Conservation (phyloP, 352 stramenopile genomes). For the Phytopythium aichiense region DNA sequence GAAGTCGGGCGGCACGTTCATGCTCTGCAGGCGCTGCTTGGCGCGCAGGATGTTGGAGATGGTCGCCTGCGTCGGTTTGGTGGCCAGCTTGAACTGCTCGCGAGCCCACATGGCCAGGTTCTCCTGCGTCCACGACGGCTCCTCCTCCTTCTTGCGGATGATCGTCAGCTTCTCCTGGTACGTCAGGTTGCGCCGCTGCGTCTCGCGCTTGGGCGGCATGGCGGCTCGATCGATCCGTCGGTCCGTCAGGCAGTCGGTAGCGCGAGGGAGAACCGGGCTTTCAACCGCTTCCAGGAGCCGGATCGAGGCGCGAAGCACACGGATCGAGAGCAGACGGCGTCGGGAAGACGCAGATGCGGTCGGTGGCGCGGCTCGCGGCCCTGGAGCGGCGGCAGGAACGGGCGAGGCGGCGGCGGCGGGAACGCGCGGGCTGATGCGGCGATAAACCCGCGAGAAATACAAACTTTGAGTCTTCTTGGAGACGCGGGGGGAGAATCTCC, state of each 20-base stretch:
- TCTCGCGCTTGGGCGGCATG: constrained; percentile 10
- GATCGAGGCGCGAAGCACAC: background rate
- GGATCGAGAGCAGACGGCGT: background rate
- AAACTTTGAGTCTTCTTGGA: background rate
- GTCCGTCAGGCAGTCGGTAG: background rate
- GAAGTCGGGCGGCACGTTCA: constrained; percentile 36
- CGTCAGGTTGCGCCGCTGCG: constrained; percentile 47
- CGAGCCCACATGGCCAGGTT: constrained; percentile 48
- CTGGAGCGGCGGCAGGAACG: background rate
- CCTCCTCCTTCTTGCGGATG: constrained; percentile 49
- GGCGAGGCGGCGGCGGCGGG: background rate
- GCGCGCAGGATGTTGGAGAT: constrained; percentile 59
- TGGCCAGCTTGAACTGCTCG: constrained; percentile 42
- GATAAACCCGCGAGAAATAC: background rate
- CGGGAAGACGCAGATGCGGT: background rate
- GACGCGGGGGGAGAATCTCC: background rate
- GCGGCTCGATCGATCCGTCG: background rate
- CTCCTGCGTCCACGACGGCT: constrained; percentile 48
- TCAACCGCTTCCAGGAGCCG: background rate
- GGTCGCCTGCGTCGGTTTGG: constrained; percentile 52
- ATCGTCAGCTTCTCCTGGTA: constrained; percentile 59
- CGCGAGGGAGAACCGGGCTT: background rate
- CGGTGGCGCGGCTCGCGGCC: background rate
- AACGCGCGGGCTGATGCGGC: background rate
- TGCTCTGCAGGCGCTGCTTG: constrained; percentile 39